phyloP scores from a whole-genome alignment of 2,329 filamentous ascomycete genomes.

The Alternaria ventricosa region DNA sequence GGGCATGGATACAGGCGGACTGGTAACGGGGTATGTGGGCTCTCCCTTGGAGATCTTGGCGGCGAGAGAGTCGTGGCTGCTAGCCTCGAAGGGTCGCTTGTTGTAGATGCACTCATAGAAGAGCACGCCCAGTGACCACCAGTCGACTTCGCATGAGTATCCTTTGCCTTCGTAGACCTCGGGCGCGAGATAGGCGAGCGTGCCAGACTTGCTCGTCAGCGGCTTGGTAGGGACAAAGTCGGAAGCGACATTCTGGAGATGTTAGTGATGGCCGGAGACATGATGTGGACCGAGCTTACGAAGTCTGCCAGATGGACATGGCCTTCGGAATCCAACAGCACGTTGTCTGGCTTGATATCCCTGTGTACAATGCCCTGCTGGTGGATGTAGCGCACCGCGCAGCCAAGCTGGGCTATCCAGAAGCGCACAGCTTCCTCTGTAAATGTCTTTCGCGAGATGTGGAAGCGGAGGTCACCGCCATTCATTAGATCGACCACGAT shows the following conservation, averaged over 20 bases:
- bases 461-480: conserved; percentile 93
- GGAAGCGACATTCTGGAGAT: conserved; percentile 85
- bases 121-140: conserved; percentile 98
- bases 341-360: conserved; percentile 53
- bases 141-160: conserved; percentile 90
- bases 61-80: conserved; percentile 79
- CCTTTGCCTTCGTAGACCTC: conserved; percentile 93
- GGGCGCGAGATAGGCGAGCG: conserved; percentile 91
- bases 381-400: conserved; percentile 71
- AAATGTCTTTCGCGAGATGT: conserved; percentile 97
- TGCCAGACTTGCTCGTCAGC: conserved; percentile 95
- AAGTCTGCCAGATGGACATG: conserved; percentile 99
- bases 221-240: conserved; percentile 83
- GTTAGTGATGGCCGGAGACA: conserved; percentile 44
- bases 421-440: conserved; percentile 96
- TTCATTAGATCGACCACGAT: conserved; percentile 98
- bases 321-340: conserved; percentile 51
- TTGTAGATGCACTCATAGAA: conserved; percentile 99
- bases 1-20: conserved; percentile 83
- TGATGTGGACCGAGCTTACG: conserved; percentile 61
- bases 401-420: conserved; percentile 94
- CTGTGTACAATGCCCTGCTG: conserved; percentile 52
- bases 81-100: conserved; percentile 95
- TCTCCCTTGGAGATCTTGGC: conserved; percentile 80
- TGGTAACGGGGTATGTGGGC: conserved; percentile 90